phyloP scores from a whole-genome alignment of 2,329 filamentous ascomycete species.

The Neofusicoccum ribis region DNA sequence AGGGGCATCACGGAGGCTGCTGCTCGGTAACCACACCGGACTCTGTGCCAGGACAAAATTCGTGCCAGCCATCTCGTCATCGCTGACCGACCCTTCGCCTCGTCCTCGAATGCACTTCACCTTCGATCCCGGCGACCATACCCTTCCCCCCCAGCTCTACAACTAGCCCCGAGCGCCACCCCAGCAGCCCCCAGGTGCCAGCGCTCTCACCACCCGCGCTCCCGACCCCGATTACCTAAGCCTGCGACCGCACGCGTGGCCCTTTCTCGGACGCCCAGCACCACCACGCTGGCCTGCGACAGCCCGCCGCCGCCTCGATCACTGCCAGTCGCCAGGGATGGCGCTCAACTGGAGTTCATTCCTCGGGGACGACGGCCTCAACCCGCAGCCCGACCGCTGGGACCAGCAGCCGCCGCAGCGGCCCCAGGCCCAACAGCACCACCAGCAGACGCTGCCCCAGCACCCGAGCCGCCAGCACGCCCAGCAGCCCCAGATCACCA shows the following conservation, averaged over 20 bases:
- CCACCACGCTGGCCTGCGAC: not conserved
- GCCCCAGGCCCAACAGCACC: not conserved
- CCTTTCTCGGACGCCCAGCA: slow-evolving; percentile 12
- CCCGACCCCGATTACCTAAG: slow-evolving; percentile 16
- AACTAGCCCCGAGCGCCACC: not conserved
- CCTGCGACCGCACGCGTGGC: slow-evolving; percentile 12
- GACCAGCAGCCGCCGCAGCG: not conserved
- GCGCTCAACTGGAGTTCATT: slow-evolving; percentile 42
- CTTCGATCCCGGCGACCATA: slow-evolving; percentile 5
- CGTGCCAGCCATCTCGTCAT: slow-evolving; percentile 18
- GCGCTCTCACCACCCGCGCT: slow-evolving; percentile 12
- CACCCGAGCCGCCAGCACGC: not conserved
- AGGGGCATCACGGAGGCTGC: slow-evolving; percentile 18
- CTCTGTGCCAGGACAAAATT: slow-evolving; percentile 15
- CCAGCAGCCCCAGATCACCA: not conserved
- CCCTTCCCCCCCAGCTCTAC: slow-evolving; percentile 18
- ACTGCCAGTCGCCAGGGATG: slow-evolving; percentile 31
- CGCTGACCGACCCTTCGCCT: slow-evolving; percentile 4
- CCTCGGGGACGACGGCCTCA: slow-evolving; percentile 38
- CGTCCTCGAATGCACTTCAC: slow-evolving; percentile 21
- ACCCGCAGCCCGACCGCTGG: slow-evolving; percentile 41
- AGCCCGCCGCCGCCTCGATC: not conserved
- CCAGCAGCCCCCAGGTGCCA: not conserved
- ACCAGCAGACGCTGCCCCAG: not conserved
- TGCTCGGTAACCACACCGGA: slow-evolving; percentile 16